Evolutionary conservation across 2,329 filamentous ascomycete genomes (phyloP).

Genomic region (Exophiala sp.): DNA sequence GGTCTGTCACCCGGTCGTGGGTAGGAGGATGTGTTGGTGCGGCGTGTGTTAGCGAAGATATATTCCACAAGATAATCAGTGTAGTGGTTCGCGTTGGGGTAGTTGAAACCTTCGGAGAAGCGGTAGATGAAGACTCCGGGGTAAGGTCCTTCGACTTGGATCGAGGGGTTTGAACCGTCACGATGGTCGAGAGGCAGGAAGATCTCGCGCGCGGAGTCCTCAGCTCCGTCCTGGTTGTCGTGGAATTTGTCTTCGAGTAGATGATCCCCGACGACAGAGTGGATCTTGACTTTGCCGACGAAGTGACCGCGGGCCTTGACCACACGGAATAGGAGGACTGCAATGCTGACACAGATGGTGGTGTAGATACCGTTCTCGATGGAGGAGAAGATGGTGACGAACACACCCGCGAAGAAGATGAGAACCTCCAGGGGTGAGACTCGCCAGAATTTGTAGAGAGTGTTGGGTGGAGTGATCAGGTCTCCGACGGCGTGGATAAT

Average conservation of each 20-base stretch:
- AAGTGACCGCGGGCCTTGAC: constrained; percentile 80
- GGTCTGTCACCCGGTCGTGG: constrained; percentile 70
- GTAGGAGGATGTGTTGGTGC: constrained; percentile 69
- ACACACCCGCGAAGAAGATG: constrained; percentile 89
- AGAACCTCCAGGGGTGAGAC: constrained; percentile 85
- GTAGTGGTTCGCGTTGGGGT: constrained; percentile 87
- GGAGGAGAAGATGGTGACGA: constrained; percentile 80
- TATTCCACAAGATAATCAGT: constrained; percentile 71
- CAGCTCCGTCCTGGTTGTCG: constrained; percentile 21
- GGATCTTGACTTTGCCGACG: constrained; percentile 76
- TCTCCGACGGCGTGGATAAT: constrained; percentile 96
- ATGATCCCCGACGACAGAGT: constrained; percentile 77
- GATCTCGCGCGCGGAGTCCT: constrained; percentile 59
- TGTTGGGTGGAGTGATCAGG: constrained; percentile 85
- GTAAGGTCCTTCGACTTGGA: constrained; percentile 76
- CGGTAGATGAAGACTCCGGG: constrained; percentile 95
- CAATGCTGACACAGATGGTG: constrained; percentile 73
- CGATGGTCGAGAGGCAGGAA: constrained; percentile 82
- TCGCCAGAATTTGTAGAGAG: constrained; percentile 91
- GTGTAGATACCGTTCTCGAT: constrained; percentile 94
- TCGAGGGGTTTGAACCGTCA: constrained; percentile 86
- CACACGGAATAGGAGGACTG: constrained; percentile 76
- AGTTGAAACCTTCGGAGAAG: constrained; percentile 93
- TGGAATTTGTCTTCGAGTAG: constrained; percentile 61
- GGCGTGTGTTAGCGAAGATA: constrained; percentile 68